Evolutionary conservation across 192 early-diverging fungal species (phyloP).

Genomic region (Irineochytrium annulatum): DNA sequence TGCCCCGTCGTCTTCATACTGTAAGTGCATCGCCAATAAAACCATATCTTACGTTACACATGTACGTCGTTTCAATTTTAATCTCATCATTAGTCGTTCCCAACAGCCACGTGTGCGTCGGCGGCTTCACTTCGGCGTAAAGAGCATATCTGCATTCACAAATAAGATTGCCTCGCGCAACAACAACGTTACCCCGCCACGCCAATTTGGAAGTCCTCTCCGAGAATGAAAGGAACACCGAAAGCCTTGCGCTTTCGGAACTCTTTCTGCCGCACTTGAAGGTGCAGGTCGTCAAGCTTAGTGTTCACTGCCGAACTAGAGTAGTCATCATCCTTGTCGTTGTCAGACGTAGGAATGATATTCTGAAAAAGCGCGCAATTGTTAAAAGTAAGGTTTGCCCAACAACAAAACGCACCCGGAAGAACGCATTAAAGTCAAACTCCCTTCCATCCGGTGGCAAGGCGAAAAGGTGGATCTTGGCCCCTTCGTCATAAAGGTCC

Average conservation of each 20-base stretch:
- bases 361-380: conserved; percentile 10
- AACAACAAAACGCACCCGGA: conserved; percentile 40
- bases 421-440: conserved; percentile 60
- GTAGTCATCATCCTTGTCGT: conserved; percentile 15
- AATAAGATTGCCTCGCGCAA: background rate
- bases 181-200: conserved; percentile 53
- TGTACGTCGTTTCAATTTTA: conserved; percentile 50
- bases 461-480: conserved; percentile 61
- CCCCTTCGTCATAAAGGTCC: conserved; percentile 57
- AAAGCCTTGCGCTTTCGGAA: conserved; percentile 58
- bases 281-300: conserved; percentile 48
- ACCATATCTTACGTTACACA: conserved; percentile 51
- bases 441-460: conserved; percentile 32
- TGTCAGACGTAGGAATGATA: conserved; percentile 6
- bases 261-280: conserved; percentile 56
- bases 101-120: conserved; percentile 40
- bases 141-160: conserved; percentile 46
- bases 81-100: conserved; percentile 53
- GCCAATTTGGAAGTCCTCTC: conserved; percentile 58
- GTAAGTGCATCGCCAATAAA: conserved; percentile 9
- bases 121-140: conserved; percentile 49
- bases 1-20: conserved; percentile 25
- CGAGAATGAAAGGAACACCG: conserved; percentile 59
- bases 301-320: conserved; percentile 11
- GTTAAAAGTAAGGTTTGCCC: background rate